Evolutionary conservation across 352 stramenopile species (phyloP), one percentile per base, ranked within the genome.

Genomic region (Pythium guiyangense): DNA sequence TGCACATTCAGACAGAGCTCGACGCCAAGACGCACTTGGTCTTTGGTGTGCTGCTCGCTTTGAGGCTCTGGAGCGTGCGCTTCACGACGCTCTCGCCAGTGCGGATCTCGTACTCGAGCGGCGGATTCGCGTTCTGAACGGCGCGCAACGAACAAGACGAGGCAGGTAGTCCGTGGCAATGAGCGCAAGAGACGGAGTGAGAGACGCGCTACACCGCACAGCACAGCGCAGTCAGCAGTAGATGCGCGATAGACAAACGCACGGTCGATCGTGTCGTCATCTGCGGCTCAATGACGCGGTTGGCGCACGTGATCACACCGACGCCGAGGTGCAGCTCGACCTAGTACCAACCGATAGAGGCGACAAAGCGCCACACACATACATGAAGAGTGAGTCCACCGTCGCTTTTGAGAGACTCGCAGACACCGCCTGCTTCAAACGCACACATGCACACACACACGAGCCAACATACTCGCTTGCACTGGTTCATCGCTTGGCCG

Each of bases 241-340:
- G 10, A 31, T 18, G 10, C 11, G 12, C 17, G 45, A 4, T 20
- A 12, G n/a, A 39, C 46, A 18, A 11, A 46, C 48, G 18, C 48
- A 88, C 78, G 45, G 77, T 82, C 17, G 81, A 60, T n/a, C 69
- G 67, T 17, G 70, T 61, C 6, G 71, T 43, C 48, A 92, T 73
- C 54, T 89, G 74, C 3, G 52, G 60, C 35, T 90, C 74, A 15
- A 92, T 60, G n/a, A 75, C 50, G 20, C 66, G 54, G 48, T 80
- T 61, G 10, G 55, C 31, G 43, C 79, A 90, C 8, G 63, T 51
- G 6, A 92, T 70, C 1, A 88, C 62, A 14, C 82, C 82, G 3
- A 86, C 61, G 6, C 78, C 78, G 37, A 92, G 63, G 49, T 85
- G 68, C 10, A 92, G 59, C 55, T 92, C 82, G 27, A 90, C 69